Base-by-base conservation (phyloP, 495 filamentous ascomycete genomes). In the Cetradonia linearis region DNA sequence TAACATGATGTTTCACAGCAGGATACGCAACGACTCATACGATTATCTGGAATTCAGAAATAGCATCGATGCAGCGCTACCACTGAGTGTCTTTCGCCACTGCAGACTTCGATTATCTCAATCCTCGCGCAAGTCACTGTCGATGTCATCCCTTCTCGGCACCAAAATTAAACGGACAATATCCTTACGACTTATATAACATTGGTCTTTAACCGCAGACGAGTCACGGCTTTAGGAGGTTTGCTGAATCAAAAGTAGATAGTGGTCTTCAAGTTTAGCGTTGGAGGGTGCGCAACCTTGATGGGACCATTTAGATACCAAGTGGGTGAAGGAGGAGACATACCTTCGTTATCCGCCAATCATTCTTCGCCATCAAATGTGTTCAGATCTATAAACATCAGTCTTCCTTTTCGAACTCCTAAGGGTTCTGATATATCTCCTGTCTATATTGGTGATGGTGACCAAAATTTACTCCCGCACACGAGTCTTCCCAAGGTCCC, bases 231-330 rank as follows among this genome's bases (percentile, higher is more conserved):
- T 36, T 23, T 23, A 16, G 50, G 50, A 54, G 50, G 28, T n/a
- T 25, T 54, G 7, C 30, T 23, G 50, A 13, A 6, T 13, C 2
- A 33, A 34, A 36, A 54, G n/a, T 36, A 18, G 31, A 36, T 10
- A 20, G 25, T 13, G 50, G 50, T 50, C 14, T n/a, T 8, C 5
- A 25, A 10, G 0, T 54, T 54, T 16, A 23, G 50, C 30, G 48
- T 54, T 34, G 50, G 50, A 54, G n/a, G 31, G 50, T 34, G 13
- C 6, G 50, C 50, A 54, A 54, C 14, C 48, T 27, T 31, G 23
- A 16, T 9, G 27, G 10, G 31, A 54, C n/a, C 20, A 4, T 54
- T 13, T 46, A 46, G 1, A 46, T 46, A n/a, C n/a, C 42, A 46
- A 23, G 5, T 20, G 25, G 20, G 8, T 46, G 11, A 25, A 11